Evolutionary conservation across 2,329 filamentous ascomycete genomes (phyloP), one percentile per base, ranked within the genome.

Genomic region (Aurifilum marmelostoma): DNA sequence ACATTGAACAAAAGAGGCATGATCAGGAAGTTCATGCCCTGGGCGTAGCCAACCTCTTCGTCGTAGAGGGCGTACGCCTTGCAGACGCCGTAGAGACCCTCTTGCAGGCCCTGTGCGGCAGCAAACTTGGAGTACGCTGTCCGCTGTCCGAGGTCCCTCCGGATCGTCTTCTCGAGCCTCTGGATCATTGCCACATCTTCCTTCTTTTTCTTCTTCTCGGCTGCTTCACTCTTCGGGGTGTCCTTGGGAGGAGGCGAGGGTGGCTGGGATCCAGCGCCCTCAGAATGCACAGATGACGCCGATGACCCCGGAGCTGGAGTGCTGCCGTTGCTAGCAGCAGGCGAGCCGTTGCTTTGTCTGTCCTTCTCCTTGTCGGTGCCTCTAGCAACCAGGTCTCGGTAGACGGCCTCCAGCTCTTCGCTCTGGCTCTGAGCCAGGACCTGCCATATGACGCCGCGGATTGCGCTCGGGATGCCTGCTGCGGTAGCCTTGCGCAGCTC

Each of bases 401-500:
- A 99, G n/a, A 94, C 87, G 21, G 85, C 81, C 79, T 99, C 96
- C 24, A 99, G 83, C 59, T 97, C 93, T 71, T 95, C 91, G 74
- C 93, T 97, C 80, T 97, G 97, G 81, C 94, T 97, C 77, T 97
- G 93, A 3, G 96, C 94, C 71, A 99, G 83, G 9, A 98, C 95
- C 80, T 99, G 96, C 96, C 96, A 99, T 64, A 99, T 94, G 2
- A 99, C 96, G n/a, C 96, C 97, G 69, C 96, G 90, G 71, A 99
- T 97, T 3, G 94, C 95, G 73, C 91, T 94, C 1, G 96, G 96
- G 68, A 99, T 99, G 41, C 96, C 96, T 52, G 91, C 92, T 63
- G 95, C 92, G 74, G 99, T 97, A 29, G 96, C 94, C 73, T 87
- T 89, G 76, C 95, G 97, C 68, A 99, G 83, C 77, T 97, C 94